Base-by-base conservation (phyloP, 768 basidiomycete genomes). In the Mycena kentingensis region DNA sequence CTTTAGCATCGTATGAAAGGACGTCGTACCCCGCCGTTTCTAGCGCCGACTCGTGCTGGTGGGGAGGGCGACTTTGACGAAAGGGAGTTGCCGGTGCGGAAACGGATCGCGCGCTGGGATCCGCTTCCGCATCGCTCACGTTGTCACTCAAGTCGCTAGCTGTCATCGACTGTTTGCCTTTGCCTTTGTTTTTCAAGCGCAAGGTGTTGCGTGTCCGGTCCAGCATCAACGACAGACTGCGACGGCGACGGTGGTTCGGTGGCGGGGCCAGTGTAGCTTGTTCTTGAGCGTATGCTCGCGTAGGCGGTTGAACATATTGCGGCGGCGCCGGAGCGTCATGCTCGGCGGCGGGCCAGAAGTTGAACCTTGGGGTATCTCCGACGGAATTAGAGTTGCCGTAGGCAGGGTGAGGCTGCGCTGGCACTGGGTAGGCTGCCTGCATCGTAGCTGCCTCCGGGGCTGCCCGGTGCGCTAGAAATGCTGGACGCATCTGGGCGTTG, bases 11-110 rank as follows among this genome's bases (percentile, higher is more conserved):
- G 24, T 60, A 60, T 8, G 58, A 46, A 10, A 60, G 46, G 2
- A 60, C 50, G n/a, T 60, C 43, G 38, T 60, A 60, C 13, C 58
- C 58, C 18, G 54, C 53, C 8, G 36, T 32, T 37, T 60, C 58
- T 19, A 60, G 47, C n/a, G 51, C 28, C 1, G 58, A 45, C 27
- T 60, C 58, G 51, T 55, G 54, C 26, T 26, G 54, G 54, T 60
- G 50, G 4, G 58, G 49, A 11, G 44, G 27, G 5, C 44, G 26
- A 4, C 7, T 12, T n/a, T 8, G 37, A 8, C 46, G 49, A 31
- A n/a, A n/a, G n/a, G 52, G 49, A 3, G 53, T 55, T 29, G 51
- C 10, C 10, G 58, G 52, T 1, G 51, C 51, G 5, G 58, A 58
- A n/a, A n/a, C n/a, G n/a, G n/a, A n/a, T n/a, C 27, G 41, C 18